A percentile compares a stretch with the other conserved stretches of the same genome.
These are phyloP conservation scores for Ashbya aceris DNA, from an alignment of 1,139 yeast species.

Conservation along the genomic window DNA sequence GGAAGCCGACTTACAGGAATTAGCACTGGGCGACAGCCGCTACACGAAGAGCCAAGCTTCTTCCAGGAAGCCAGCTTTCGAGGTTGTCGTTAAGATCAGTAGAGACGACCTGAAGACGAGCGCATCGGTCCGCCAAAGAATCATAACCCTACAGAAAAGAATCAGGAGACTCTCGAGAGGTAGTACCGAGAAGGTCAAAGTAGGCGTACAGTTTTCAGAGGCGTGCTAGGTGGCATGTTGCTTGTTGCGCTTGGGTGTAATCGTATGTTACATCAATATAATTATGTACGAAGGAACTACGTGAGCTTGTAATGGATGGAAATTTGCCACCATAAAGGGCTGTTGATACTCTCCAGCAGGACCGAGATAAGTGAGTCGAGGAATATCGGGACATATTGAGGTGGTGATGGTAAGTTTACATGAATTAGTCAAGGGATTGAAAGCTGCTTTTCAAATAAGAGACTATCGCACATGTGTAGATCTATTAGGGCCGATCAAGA, in stretches of 20 bases:
- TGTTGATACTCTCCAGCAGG: too few species aligned
- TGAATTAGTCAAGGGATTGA: constrained; percentile 57
- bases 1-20: constrained; percentile 20
- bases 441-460: constrained; percentile 49
- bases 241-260: too few species aligned
- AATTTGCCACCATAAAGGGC: constrained; percentile 7
- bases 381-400: neutral
- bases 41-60: constrained; percentile 18
- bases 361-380: neutral
- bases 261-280: too few species aligned
- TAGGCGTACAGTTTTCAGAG: constrained; percentile 33
- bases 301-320: too few species aligned
- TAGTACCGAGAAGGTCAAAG: constrained; percentile 35
- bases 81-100: constrained; percentile 39
- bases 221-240: constrained; percentile 6
- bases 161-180: constrained; percentile 41
- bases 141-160: constrained; percentile 42
- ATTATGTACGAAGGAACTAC: too few species aligned
- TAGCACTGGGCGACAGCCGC: constrained; percentile 15
- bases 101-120: constrained; percentile 45
- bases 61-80: constrained; percentile 29
- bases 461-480: constrained; percentile 53
- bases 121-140: constrained; percentile 46
- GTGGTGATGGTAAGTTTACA: constrained; percentile 28
- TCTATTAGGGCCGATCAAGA: constrained; percentile 61